Base-by-base conservation (phyloP, 208 protist species). In the Spironucleus salmonicida region DNA sequence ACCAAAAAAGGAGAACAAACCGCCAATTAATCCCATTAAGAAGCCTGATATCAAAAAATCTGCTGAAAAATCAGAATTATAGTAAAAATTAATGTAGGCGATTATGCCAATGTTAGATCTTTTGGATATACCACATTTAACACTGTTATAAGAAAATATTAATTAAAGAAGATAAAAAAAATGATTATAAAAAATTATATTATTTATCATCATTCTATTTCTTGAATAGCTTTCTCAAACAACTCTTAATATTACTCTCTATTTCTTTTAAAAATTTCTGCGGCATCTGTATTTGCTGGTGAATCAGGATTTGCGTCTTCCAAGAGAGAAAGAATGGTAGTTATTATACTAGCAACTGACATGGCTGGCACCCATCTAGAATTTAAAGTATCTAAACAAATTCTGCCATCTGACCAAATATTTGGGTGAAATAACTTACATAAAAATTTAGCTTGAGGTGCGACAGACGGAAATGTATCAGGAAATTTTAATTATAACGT, bases 381-480 rank as follows among this genome's bases (percentile, higher is more conserved):
- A 78, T 98, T 93, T 39, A 98, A 87, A 80, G 97, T 97, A 62
- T 88, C 93, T 78, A 98, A 97, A 86, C 95, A 98, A 62, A 98
- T 92, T 27, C 84, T 80, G 1, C 94, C 94, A 64, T 96, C 88
- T 0, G 58, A 53, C 74, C 95, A 97, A 34, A 91, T 83, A 45
- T 81, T 78, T 38, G 62, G 74, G 58, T 79, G 75, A 19, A 23
- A 39, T 34, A 78, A 34, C 4, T 1, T 1, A 53, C 41, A 27
- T 15, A 29, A 45, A 30, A 61, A 62, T 34, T 30, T 26, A 2
- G 57, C 11, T 30, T 49, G 29, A 26, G 64, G 64, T 0, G 64
- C 40, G 26, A 1, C 35, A 1, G 38, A 30, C 19, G 64, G 64
- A 35, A 58, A 71, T 27, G 2, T 35, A 29, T 49, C 9, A 35